Conservation (phyloP, 441 rosid species). For the Gossypium schwendimanii region DNA sequence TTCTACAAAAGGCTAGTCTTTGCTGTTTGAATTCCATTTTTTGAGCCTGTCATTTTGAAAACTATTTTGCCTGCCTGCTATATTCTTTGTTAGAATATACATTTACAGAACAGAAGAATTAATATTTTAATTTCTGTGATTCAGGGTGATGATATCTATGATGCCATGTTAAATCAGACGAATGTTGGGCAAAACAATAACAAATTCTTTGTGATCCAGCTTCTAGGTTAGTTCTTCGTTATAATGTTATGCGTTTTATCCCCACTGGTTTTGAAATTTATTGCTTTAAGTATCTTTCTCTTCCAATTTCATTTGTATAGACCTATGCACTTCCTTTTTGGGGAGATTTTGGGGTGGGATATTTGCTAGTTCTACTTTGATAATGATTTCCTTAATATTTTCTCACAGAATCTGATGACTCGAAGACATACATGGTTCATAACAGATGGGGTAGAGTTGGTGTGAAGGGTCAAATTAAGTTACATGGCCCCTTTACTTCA, state of each 20-base stretch:
- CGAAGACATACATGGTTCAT: slow-evolving; percentile 42
- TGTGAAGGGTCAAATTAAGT: slow-evolving; percentile 66
- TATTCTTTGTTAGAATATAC: background rate
- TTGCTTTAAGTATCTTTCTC: background rate
- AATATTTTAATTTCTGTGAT: slow-evolving; percentile 5
- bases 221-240: slow-evolving; percentile 39
- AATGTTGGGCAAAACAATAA: slow-evolving; percentile 54
- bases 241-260: background rate
- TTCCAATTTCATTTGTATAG: background rate
- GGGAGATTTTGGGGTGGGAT: background rate
- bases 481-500: slow-evolving; percentile 59
- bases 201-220: slow-evolving; percentile 57
- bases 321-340: background rate
- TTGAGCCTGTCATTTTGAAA: background rate
- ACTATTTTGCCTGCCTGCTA: background rate
- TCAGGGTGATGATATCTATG: slow-evolving; percentile 52
- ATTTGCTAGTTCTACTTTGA: background rate
- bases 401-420: slow-evolving; percentile 49
- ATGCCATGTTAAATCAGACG: slow-evolving; percentile 65
- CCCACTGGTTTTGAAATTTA: background rate
- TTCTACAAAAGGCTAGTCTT: slow-evolving; percentile 34
- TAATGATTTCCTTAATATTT: slow-evolving; percentile 7
- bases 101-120: background rate
- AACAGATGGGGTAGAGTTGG: slow-evolving; percentile 76
- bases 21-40: background rate